phyloP scores from a whole-genome alignment of 805 yeast genomes.

The Grigorovia transvaalensis region DNA sequence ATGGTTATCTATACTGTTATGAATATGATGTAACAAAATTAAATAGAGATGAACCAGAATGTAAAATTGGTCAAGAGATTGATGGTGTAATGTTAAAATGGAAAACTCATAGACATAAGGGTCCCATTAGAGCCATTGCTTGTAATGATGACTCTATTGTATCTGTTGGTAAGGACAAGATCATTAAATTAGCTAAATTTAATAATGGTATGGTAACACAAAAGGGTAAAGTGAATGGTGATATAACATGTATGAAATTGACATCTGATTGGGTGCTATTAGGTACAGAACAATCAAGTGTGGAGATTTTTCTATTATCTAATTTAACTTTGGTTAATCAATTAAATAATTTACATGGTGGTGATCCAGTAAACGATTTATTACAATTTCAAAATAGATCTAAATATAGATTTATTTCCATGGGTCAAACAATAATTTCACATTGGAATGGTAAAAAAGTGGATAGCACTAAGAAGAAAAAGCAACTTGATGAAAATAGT shows the following conservation, averaged over 20 bases:
- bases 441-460: constrained; percentile 44
- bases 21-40: constrained; percentile 35
- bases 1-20: constrained; percentile 62
- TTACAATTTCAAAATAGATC: constrained; percentile 53
- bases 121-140: constrained; percentile 65
- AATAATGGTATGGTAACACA: constrained; percentile 66
- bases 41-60: constrained; percentile 1
- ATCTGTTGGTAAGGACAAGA: constrained; percentile 70
- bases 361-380: constrained; percentile 70
- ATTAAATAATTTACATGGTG: constrained; percentile 48
- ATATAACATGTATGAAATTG: constrained; percentile 28
- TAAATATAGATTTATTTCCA: constrained; percentile 65
- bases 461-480: background rate
- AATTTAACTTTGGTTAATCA: constrained; percentile 40
- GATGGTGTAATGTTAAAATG: constrained; percentile 38
- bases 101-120: constrained; percentile 87
- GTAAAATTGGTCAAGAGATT: constrained; percentile 2
- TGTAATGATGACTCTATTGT: constrained; percentile 46
- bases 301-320: constrained; percentile 52
- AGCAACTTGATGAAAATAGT: constrained; percentile 31
- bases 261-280: constrained; percentile 37
- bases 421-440: constrained; percentile 74
- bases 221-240: constrained; percentile 28
- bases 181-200: constrained; percentile 62
- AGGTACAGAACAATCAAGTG: constrained; percentile 60